Evolutionary conservation across 192 early-diverging fungal genomes (phyloP).

Genomic region (Dissophora ornata): DNA sequence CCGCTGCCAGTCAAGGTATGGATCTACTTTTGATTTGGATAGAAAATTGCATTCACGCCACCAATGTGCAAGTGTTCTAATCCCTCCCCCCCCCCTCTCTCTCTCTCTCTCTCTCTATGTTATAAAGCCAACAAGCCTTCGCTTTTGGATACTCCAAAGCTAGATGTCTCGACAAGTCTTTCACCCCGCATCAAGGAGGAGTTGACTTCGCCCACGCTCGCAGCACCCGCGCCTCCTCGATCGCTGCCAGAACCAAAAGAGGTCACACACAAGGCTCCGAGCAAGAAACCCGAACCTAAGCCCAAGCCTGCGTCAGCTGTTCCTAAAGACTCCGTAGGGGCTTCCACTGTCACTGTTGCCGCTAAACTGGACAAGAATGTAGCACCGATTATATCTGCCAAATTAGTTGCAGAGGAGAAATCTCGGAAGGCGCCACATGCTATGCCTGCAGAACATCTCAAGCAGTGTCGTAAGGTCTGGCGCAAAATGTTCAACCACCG

Average conservation of each 20-base stretch:
- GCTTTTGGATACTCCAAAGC: background rate
- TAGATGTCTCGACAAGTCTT: background rate
- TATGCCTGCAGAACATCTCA: constrained; percentile 37
- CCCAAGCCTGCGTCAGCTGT: constrained; percentile 23
- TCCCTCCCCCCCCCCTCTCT: too few species aligned
- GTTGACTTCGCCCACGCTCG: constrained; percentile 43
- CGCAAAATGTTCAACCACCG: constrained; percentile 60
- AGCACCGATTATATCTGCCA: constrained; percentile 2
- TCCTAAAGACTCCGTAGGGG: background rate
- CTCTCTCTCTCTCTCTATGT: too few species aligned
- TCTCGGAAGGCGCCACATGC: constrained; percentile 15
- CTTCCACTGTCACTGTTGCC: constrained; percentile 7
- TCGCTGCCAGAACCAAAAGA: constrained; percentile 21
- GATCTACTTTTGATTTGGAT: too few species aligned
- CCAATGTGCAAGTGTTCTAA: too few species aligned
- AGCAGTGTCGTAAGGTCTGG: constrained; percentile 51
- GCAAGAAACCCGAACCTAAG: constrained; percentile 34
- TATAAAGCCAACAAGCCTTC: too few species aligned
- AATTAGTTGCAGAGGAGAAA: constrained; percentile 10
- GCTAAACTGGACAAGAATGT: background rate
- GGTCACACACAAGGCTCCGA: constrained; percentile 40
- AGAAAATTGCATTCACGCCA: too few species aligned
- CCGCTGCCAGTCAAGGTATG: background rate
- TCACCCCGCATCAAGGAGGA: constrained; percentile 31
- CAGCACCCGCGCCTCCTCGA: constrained; percentile 10